phyloP scores from a whole-genome alignment of 257 asterid genomes.

The Solanum pimpinellifolium region DNA sequence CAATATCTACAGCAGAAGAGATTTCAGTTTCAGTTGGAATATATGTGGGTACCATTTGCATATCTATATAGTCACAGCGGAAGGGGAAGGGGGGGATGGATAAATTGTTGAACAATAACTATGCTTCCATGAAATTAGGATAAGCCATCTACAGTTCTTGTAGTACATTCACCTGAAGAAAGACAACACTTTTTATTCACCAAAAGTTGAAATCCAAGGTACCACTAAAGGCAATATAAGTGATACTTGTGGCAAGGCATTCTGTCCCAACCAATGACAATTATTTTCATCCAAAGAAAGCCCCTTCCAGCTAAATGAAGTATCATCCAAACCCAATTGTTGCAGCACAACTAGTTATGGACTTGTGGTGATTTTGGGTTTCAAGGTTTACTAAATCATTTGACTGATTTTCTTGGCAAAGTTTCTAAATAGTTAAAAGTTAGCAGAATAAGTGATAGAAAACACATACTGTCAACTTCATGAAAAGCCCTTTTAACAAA shows the following conservation, averaged over 20 bases:
- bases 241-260: neutral
- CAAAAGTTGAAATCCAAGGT: neutral
- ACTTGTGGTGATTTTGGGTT: neutral
- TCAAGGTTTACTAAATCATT: neutral
- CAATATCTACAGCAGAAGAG: slow-evolving; percentile 28
- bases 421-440: neutral
- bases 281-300: neutral
- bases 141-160: neutral
- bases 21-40: neutral
- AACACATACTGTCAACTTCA: neutral
- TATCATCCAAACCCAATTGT: neutral
- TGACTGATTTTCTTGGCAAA: neutral
- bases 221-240: neutral
- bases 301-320: neutral
- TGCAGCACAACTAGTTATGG: neutral
- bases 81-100: neutral
- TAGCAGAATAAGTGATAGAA: neutral
- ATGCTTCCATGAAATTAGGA: neutral
- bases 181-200: neutral
- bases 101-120: neutral
- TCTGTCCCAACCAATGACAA: neutral
- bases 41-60: neutral
- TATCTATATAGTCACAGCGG: neutral
- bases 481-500: neutral
- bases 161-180: neutral